Base-by-base conservation (phyloP, 2,329 filamentous ascomycete genomes). In the Verticillium tricorpus region DNA sequence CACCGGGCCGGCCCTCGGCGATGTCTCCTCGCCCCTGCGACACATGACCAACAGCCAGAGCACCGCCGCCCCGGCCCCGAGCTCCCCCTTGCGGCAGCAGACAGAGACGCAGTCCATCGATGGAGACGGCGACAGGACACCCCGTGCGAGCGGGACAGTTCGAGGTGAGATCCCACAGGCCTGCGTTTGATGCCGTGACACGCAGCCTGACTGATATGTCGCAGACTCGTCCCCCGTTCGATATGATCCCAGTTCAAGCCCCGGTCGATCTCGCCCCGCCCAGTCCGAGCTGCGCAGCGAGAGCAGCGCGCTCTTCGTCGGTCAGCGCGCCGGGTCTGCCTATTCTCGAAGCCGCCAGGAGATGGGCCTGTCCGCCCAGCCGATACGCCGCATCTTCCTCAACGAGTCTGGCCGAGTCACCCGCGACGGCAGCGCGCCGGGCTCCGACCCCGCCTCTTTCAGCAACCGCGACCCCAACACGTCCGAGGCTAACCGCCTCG, bases 181-280 rank as follows among this genome's bases (percentile, higher is more conserved):
- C 8, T 5, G 12, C 11, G 15, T 34, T 34, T 61, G 17, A 64
- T 58, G 17, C 5, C 19, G 37, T 17, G 37, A 25, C 19, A 22
- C 12, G 5, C 28, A 12, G 5, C 11, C 9, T 4, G 19, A 50
- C 45, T 25, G 19, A 52, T 31, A 2, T 11, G 2, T 12, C 12
- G 2, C 67, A 97, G 94, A 93, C 71, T 98, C 94, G 0, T 98
- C 94, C 1, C 94, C 94, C 1, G 92, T 98, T 67, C 87, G 89
- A 73, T 98, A 97, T 73, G 91, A 92, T 61, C 88, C 92, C 39
- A 97, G 92, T 75, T 97, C 94, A 40, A 96, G 91, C 71, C 92
- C 92, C 31, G 88, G 86, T n/a, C 86, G 86, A 71, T 81, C 79
- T 65, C 76, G 83, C 9, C 45, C 39, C 8, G 79, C 80, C 59